Evolutionary conservation across 441 rosid genomes (phyloP).

Genomic region (Pelargonium citronellum): DNA sequence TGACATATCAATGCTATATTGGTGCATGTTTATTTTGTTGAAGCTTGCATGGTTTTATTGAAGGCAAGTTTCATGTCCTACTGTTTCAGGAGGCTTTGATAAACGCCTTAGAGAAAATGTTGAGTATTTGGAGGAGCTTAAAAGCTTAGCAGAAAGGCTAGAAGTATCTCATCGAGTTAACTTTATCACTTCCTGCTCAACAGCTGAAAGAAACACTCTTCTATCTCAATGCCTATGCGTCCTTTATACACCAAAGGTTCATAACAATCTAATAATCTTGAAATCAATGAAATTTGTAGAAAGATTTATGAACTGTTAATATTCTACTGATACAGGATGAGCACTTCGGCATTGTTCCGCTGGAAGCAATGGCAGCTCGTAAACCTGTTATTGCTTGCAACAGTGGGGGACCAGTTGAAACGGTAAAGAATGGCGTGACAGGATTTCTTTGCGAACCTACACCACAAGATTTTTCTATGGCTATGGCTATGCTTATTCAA

Average conservation of each 20-base stretch:
- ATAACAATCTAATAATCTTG: neutral
- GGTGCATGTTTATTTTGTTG: neutral
- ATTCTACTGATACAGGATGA: slow-evolving; percentile 55
- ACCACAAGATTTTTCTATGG: slow-evolving; percentile 51
- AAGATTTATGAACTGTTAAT: neutral
- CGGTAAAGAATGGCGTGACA: slow-evolving; percentile 57
- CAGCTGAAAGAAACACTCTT: slow-evolving; percentile 71
- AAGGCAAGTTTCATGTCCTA: neutral
- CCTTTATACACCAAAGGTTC: slow-evolving; percentile 76
- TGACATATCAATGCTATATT: neutral
- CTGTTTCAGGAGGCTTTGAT: slow-evolving; percentile 71
- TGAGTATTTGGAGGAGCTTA: slow-evolving; percentile 74
- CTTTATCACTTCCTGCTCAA: slow-evolving; percentile 76
- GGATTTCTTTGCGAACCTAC: slow-evolving; percentile 78
- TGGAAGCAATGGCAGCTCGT: slow-evolving; percentile 87
- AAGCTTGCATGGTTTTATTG: neutral
- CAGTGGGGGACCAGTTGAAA: slow-evolving; percentile 86
- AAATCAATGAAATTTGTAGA: neutral
- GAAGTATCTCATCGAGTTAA: slow-evolving; percentile 48
- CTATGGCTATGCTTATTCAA: slow-evolving; percentile 61
- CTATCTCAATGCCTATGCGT: slow-evolving; percentile 70
- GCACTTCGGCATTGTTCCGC: slow-evolving; percentile 89
- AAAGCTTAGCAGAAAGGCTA: slow-evolving; percentile 55
- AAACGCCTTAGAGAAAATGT: slow-evolving; percentile 73
- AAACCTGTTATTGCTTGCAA: slow-evolving; percentile 85